These are phyloP conservation scores for Ganoderma meredithae DNA, from an alignment of 1,284 basidiomycete genomes.

Conservation along the genomic window DNA sequence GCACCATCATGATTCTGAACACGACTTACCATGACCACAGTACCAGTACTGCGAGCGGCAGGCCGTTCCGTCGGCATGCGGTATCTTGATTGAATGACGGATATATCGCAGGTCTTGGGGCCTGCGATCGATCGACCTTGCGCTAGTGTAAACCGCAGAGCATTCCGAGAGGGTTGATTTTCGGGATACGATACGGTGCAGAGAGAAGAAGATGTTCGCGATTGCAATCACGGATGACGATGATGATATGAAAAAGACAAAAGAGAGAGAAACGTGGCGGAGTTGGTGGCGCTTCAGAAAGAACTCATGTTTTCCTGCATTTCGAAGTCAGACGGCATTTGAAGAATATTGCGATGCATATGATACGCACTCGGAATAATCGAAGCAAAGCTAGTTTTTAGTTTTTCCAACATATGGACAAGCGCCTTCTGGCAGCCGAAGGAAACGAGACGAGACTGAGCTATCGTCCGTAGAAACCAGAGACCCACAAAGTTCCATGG, in stretches of 20 bases:
- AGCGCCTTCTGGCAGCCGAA: not conserved
- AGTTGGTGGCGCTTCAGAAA: not conserved
- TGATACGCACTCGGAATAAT: not conserved
- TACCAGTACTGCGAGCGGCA: not conserved
- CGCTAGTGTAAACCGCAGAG: not conserved
- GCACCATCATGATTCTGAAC: not conserved
- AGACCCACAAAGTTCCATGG: not conserved
- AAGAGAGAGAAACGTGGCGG: not conserved
- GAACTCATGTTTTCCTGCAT: not conserved
- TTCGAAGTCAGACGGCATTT: not conserved
- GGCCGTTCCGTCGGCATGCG: not conserved
- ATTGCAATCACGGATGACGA: not conserved
- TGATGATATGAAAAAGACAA: not conserved
- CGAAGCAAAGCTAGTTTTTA: too few species aligned
- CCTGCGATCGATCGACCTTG: not conserved
- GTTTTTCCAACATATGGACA: not conserved
- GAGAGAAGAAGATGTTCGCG: not conserved
- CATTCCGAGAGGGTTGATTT: not conserved
- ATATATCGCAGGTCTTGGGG: not conserved
- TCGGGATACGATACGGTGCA: not conserved
- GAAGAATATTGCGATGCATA: not conserved
- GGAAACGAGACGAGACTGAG: not conserved
- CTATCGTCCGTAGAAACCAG: not conserved
- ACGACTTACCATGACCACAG: not conserved
- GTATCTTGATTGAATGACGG: conserved; percentile 14